Base-by-base conservation (phyloP, 352 stramenopile genomes). In the Globisporangium alternatum region DNA sequence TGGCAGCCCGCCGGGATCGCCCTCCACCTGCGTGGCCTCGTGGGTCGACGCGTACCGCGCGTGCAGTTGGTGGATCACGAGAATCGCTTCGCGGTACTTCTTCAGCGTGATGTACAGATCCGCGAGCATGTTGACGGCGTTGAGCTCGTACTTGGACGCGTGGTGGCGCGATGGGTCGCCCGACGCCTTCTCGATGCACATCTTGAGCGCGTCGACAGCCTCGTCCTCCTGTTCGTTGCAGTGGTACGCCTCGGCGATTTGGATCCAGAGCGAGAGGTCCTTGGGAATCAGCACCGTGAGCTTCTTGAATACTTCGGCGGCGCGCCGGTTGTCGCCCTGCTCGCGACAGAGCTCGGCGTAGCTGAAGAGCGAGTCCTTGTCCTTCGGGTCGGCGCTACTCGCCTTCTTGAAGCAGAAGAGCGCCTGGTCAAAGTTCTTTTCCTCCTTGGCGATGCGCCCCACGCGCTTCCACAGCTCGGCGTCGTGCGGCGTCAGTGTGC, bases 381-480 rank as follows among this genome's bases (percentile, higher is more conserved):
- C 86, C 49, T 90, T 90, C 0, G 84, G 80, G 61, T 95, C 81
- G 1, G 86, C 86, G 39, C 78, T 90, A 28, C 83, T 90, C 0
- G 86, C 86, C 47, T 90, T 93, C 66, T 91, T 93, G 63, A 91
- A 96, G 57, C 87, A 96, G 48, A 92, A 94, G 1, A 93, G 60
- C 3, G 87, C 87, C 31, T 94, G 85, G 48, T 96, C 85, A 56
- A 91, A 81, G 39, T 94, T 93, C 66, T 91, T 90, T 62, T 93
- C 83, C 54, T 95, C 87, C 62, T 94, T 93, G 7, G 87, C 87
- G 62, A 95, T 95, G 4, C 80, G 75, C 3, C 87, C 87, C 0
- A 95, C 87, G 1, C 83, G 83, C 45, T 92, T 92, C 87, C 87
- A 95, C n/a, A 95, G 71, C 53, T 91, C 83, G 3, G 83, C 83